phyloP scores from a whole-genome alignment of 306 rosid genomes.

The Senna tora region DNA sequence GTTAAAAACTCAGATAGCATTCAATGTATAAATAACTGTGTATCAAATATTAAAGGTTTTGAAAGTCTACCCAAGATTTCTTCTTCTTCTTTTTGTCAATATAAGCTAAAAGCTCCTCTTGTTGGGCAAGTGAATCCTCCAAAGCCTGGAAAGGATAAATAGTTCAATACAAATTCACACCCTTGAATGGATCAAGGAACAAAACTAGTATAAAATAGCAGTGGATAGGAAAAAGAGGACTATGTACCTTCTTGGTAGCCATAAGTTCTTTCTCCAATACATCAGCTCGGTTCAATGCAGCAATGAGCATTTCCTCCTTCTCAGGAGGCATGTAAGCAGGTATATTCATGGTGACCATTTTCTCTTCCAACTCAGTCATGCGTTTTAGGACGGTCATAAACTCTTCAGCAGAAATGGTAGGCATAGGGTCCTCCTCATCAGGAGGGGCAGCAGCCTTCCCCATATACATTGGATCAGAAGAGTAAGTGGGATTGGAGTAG shows the following conservation, averaged over 20 bases:
- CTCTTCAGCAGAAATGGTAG: constrained; percentile 52
- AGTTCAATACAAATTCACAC: neutral
- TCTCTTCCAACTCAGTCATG: constrained; percentile 90
- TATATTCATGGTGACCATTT: constrained; percentile 52
- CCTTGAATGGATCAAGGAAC: neutral
- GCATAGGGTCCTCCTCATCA: constrained; percentile 41
- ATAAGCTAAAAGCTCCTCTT: constrained; percentile 67
- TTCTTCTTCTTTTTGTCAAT: constrained; percentile 77
- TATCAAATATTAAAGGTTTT: neutral
- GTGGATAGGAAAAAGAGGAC: neutral
- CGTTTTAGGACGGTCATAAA: constrained; percentile 77
- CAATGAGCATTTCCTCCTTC: constrained; percentile 72
- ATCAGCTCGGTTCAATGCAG: constrained; percentile 60
- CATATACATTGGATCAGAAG: constrained; percentile 29
- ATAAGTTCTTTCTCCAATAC: constrained; percentile 71
- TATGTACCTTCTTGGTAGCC: constrained; percentile 71
- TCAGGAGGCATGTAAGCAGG: constrained; percentile 61
- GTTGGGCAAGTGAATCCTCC: constrained; percentile 69
- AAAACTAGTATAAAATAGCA: neutral
- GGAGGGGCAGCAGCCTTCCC: constrained; percentile 18
- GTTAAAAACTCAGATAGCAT: neutral
- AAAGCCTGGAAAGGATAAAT: constrained; percentile 55
- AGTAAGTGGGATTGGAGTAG: constrained; percentile 58
- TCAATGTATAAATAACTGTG: neutral
- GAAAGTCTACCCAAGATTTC: constrained; percentile 53